Evolutionary conservation across 2,329 filamentous ascomycete species (phyloP), one percentile per base, ranked within the genome.

Genomic region (Ceratocystis ficicola): DNA sequence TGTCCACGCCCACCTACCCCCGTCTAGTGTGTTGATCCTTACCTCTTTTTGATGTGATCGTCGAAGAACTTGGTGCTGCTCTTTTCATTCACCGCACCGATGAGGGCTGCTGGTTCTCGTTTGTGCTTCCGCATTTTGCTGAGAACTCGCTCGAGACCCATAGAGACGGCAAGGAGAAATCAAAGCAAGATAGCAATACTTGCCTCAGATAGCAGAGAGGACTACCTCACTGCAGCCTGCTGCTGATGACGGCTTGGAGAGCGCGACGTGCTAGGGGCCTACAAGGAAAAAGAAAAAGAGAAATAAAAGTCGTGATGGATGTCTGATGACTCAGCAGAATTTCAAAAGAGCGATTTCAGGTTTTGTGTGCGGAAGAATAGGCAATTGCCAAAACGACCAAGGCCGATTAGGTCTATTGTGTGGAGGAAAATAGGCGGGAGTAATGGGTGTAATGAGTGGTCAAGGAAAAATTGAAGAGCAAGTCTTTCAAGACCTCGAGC

Each of bases 11-110:
- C 52, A 30, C 52, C 25, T 30, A 12, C 17, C 8, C 17, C 10
- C 6, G 22, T 15, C 7, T 59, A 15, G 48, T 52, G 20, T 6
- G 46, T 22, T 25, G 60, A 28, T 22, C n/a, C 65, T 44, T 63
- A 67, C 66, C 66, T 67, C 44, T 67, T 67, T n/a, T 60, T 60
- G 2, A 67, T 63, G 25, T 67, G 62, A 30, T 67, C 66, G 20
- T 67, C 66, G 59, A 67, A 67, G 50, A 67, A 67, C 48, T 57
- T 0, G 93, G 94, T 52, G 91, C 95, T 10, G 88, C 97, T 5
- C 96, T 97, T 72, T 94, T 93, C 32, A 93, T 97, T 65, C 90
- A 87, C 48, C 92, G 94, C 1, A 82, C 99, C 1, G 91, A 94
- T 72, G 92, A 92, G 15, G 86, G 92, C 68, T 87, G 97, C 20